phyloP scores from a whole-genome alignment of 2,329 filamentous ascomycete genomes.

The Beauveria sp. region DNA sequence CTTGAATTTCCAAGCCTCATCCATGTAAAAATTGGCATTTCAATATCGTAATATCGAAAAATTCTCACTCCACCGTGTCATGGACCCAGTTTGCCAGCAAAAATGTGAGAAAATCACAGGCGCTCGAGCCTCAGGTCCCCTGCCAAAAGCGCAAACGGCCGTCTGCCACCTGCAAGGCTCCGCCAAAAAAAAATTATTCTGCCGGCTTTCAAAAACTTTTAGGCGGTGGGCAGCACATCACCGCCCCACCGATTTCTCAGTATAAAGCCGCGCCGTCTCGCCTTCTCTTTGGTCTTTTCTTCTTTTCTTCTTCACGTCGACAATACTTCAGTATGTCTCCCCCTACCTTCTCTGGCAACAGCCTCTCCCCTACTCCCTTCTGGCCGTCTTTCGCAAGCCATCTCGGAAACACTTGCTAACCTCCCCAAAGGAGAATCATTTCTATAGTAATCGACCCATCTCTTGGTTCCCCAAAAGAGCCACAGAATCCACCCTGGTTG shows the following conservation, averaged over 20 bases:
- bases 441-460: conserved; percentile 91
- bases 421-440: conserved; percentile 68
- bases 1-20: background rate
- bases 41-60: background rate
- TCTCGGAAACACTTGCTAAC: conserved; percentile 16
- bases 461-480: conserved; percentile 90
- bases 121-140: background rate
- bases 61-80: background rate
- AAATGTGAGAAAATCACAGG: background rate
- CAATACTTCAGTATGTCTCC: conserved; percentile 49
- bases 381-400: conserved; percentile 3
- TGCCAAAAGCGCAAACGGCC: background rate
- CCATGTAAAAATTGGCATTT: background rate
- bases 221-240: conserved; percentile 25
- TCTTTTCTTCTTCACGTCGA: conserved; percentile 52
- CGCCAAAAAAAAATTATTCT: conserved; percentile 14
- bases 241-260: conserved; percentile 1
- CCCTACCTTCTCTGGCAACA: conserved; percentile 21
- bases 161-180: background rate
- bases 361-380: background rate
- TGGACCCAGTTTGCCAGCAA: background rate
- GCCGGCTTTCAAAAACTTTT: conserved; percentile 17
- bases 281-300: conserved; percentile 30
- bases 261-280: conserved; percentile 34
- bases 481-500: conserved; percentile 92